Conservation (phyloP, 169 alveolate species). For the Cryptosporidium bovis region DNA sequence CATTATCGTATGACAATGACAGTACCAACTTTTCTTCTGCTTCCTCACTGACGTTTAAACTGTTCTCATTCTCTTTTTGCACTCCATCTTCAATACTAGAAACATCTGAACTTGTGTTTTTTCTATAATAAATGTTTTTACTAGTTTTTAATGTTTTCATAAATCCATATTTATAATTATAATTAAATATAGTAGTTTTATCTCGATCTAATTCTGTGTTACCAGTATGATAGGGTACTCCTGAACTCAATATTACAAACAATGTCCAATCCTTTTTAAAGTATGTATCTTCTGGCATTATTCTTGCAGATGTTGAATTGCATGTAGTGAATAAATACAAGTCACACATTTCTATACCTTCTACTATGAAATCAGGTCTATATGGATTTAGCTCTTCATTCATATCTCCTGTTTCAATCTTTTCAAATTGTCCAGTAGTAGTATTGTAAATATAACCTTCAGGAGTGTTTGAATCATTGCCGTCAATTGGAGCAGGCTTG, state of each 20-base stretch:
- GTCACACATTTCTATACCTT: slow-evolving; percentile 36
- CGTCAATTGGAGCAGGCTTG: slow-evolving; percentile 32
- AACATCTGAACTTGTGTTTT: too few relatives aligned
- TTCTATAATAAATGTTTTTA: too few relatives aligned
- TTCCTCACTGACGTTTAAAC: too few relatives aligned
- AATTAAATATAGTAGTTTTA: not conserved
- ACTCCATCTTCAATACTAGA: not conserved
- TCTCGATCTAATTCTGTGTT: not conserved
- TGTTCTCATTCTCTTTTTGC: too few relatives aligned
- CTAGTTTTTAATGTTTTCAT: not conserved
- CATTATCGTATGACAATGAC: slow-evolving; percentile 6
- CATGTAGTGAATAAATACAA: slow-evolving; percentile 37
- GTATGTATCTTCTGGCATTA: slow-evolving; percentile 15
- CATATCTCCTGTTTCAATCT: not conserved
- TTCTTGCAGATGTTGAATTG: slow-evolving; percentile 32
- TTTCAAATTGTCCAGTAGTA: slow-evolving; percentile 62
- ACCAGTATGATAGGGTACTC: slow-evolving; percentile 7
- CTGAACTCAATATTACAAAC: slow-evolving; percentile 37
- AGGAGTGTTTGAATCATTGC: slow-evolving; percentile 8
- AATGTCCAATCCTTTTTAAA: slow-evolving; percentile 59
- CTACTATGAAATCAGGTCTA: slow-evolving; percentile 12
- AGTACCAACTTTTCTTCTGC: not conserved
- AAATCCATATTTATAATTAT: slow-evolving; percentile 1
- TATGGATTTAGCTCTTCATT: slow-evolving; percentile 39
- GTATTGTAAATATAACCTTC: slow-evolving; percentile 47